Percentiles rank a stretch among this genome's conserved stretches.
Conservation (phyloP, 2,329 filamentous ascomycete species). For the Chalaropsis thielavioides region DNA sequence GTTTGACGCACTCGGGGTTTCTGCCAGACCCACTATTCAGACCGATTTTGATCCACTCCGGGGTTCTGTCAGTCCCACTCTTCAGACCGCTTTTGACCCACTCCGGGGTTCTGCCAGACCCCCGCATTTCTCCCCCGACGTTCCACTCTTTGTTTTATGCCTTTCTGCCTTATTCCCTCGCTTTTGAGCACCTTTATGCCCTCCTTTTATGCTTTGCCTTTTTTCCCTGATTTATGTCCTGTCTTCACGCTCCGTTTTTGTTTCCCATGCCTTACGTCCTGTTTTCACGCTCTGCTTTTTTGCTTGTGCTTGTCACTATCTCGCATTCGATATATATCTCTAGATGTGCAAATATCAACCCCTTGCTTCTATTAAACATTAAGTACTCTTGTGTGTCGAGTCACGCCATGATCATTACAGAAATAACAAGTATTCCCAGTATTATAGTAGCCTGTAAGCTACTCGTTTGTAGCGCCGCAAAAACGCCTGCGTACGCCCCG, state of each 20-base stretch:
- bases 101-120: neutral
- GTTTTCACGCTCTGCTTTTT: neutral
- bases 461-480: neutral
- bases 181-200: neutral
- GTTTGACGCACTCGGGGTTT: too few species aligned
- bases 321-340: neutral
- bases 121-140: neutral
- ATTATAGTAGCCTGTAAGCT: neutral
- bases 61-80: too few species aligned
- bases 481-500: neutral
- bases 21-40: too few species aligned
- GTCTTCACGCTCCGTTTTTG: neutral
- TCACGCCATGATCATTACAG: neutral
- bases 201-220: neutral
- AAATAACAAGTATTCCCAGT: neutral
- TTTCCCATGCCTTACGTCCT: neutral
- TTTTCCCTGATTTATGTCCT: neutral
- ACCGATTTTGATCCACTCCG: too few species aligned
- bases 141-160: neutral
- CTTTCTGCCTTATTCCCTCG: neutral
- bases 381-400: neutral
- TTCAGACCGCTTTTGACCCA: neutral
- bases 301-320: neutral
- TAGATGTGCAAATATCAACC: constrained; percentile 2
- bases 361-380: neutral